phyloP scores from a whole-genome alignment of 345 rosid genomes.

The Viola odorata region DNA sequence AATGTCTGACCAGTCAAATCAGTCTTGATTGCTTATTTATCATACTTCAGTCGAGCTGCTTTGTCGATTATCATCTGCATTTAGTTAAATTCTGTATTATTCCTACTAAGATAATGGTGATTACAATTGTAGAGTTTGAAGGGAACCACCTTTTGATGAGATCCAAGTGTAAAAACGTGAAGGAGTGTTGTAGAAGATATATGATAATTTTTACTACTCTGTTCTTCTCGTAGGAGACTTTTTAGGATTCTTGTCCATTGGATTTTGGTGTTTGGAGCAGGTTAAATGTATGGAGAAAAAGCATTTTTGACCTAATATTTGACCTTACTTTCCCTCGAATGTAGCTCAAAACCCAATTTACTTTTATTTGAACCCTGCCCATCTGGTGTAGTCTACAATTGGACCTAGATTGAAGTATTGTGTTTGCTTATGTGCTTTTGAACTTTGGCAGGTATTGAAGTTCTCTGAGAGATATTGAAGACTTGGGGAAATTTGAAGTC shows the following conservation, averaged over 20 bases:
- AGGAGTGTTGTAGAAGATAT: background rate
- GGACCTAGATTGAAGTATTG: background rate
- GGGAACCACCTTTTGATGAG: too few species aligned
- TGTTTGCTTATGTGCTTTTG: background rate
- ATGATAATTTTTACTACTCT: background rate
- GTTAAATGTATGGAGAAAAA: background rate
- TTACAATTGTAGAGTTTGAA: too few species aligned
- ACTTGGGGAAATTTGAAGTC: background rate
- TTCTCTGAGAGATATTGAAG: conserved; percentile 6
- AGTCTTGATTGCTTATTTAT: too few species aligned
- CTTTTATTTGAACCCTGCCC: background rate
- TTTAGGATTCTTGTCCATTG: background rate
- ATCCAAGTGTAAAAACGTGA: conserved; percentile 3
- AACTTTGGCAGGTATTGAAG: conserved; percentile 18
- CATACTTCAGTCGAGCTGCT: too few species aligned
- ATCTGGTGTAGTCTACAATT: background rate
- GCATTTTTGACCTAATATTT: background rate
- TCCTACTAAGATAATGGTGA: too few species aligned
- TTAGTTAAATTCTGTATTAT: too few species aligned
- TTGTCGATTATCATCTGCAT: too few species aligned
- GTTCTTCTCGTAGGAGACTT: background rate
- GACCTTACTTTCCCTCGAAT: background rate
- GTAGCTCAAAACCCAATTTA: background rate
- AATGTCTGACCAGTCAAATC: too few species aligned
- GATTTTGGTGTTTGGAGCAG: conserved; percentile 1